phyloP scores from a whole-genome alignment of 2,329 filamentous ascomycete species.

The Eurotiales sp. region DNA sequence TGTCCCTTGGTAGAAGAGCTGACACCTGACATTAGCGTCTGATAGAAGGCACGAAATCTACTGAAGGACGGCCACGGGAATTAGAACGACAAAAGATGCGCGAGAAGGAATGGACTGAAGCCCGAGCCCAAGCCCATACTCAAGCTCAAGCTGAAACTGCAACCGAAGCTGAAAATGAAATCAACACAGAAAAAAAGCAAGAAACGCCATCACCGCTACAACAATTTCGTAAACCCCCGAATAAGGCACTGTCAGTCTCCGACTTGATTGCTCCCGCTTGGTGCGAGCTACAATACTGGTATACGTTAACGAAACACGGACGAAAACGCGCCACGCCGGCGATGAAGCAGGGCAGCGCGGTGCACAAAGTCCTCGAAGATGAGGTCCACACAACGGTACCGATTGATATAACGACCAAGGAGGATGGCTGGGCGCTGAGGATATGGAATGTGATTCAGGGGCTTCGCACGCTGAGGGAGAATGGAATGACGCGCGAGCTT shows the following conservation, averaged over 20 bases:
- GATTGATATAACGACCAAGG: conserved; percentile 67
- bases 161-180: neutral
- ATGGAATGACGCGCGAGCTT: conserved; percentile 69
- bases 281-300: conserved; percentile 95
- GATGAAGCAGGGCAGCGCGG: conserved; percentile 76
- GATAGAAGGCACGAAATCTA: conserved; percentile 52
- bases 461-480: conserved; percentile 66
- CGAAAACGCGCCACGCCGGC: conserved; percentile 70
- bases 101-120: conserved; percentile 24
- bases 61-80: conserved; percentile 32
- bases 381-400: conserved; percentile 75
- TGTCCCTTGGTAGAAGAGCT: conserved; percentile 38
- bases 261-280: conserved; percentile 86
- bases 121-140: neutral
- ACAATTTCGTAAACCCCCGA: conserved; percentile 72
- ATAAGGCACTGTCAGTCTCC: conserved; percentile 77
- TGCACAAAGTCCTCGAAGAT: conserved; percentile 81
- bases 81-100: conserved; percentile 26
- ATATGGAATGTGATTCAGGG: conserved; percentile 93
- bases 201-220: conserved; percentile 60
- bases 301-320: conserved; percentile 74
- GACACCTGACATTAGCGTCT: conserved; percentile 60
- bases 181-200: neutral
- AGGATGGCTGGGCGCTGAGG: conserved; percentile 76
- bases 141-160: too few relatives aligned